Evolutionary conservation across 2,329 filamentous ascomycete genomes (phyloP).

Genomic region (Arthrobotrys sphaeroides): DNA sequence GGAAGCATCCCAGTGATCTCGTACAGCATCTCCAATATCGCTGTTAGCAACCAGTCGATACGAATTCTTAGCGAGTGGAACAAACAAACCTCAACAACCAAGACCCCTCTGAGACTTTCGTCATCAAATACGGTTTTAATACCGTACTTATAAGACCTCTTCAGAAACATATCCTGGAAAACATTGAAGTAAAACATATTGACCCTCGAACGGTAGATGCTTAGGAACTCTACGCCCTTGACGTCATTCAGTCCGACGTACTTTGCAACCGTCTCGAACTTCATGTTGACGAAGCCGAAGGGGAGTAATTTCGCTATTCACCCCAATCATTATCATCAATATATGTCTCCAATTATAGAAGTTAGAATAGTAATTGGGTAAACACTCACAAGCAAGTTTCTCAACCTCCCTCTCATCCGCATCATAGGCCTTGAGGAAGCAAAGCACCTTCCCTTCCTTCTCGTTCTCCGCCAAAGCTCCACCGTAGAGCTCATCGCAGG

Average conservation of each 20-base stretch:
- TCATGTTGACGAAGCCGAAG: neutral
- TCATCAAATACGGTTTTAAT: neutral
- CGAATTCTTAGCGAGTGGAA: neutral
- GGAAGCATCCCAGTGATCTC: neutral
- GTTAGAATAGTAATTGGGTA: too few species aligned
- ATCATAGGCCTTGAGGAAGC: neutral
- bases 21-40: neutral
- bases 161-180: neutral
- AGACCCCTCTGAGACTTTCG: neutral
- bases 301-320: neutral
- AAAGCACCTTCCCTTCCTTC: neutral
- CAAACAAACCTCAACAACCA: neutral
- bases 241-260: neutral
- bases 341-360: too few species aligned
- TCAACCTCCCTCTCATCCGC: neutral
- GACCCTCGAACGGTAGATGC: neutral
- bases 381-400: neutral
- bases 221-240: neutral
- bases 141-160: neutral
- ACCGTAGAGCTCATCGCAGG: neutral
- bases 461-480: neutral
- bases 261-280: neutral
- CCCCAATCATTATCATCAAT: neutral
- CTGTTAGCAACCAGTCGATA: neutral
- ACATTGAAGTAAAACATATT: neutral